Evolutionary conservation across 305 asterid species (phyloP).

Genomic region (Striga hermonthica): DNA sequence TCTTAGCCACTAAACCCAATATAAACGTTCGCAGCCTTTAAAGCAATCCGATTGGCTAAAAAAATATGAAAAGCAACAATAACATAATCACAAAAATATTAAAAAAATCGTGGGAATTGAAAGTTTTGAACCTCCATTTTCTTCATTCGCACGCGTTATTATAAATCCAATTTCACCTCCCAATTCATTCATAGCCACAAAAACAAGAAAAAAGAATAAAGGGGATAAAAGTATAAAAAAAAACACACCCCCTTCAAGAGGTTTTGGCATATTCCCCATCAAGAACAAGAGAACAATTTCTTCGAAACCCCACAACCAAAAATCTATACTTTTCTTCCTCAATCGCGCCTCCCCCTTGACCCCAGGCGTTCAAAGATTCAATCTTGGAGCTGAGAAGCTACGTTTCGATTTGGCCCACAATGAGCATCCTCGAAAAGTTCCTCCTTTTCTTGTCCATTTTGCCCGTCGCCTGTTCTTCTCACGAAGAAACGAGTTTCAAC

Average conservation of each 20-base stretch:
- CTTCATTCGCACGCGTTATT: slow-evolving; percentile 18
- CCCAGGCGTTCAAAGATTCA: not conserved
- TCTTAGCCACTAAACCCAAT: not conserved
- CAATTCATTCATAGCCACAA: not conserved
- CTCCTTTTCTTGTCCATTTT: slow-evolving; percentile 33
- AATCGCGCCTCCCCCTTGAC: slow-evolving; percentile 1
- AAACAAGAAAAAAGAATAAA: too few species aligned
- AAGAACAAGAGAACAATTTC: slow-evolving; percentile 14
- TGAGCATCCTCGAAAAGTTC: slow-evolving; percentile 28
- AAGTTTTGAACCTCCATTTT: not conserved
- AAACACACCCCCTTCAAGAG: slow-evolving; percentile 10
- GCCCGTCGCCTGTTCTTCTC: slow-evolving; percentile 29
- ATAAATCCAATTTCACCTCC: slow-evolving; percentile 11
- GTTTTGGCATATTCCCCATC: slow-evolving; percentile 19
- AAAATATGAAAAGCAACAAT: not conserved
- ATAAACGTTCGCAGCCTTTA: not conserved
- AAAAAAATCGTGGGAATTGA: not conserved
- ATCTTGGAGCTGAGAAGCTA: slow-evolving; percentile 15
- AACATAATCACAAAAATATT: not conserved
- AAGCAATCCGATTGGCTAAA: slow-evolving; percentile 2
- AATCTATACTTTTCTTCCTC: slow-evolving; percentile 13
- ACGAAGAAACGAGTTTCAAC: not conserved
- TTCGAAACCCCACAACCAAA: slow-evolving; percentile 17
- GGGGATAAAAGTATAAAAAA: too few species aligned
- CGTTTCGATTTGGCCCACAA: slow-evolving; percentile 24